A percentile compares a stretch with the other conserved stretches of the same genome.
Evolutionary conservation across 352 stramenopile species (phyloP).

Genomic region (Plasmopara viticola): DNA sequence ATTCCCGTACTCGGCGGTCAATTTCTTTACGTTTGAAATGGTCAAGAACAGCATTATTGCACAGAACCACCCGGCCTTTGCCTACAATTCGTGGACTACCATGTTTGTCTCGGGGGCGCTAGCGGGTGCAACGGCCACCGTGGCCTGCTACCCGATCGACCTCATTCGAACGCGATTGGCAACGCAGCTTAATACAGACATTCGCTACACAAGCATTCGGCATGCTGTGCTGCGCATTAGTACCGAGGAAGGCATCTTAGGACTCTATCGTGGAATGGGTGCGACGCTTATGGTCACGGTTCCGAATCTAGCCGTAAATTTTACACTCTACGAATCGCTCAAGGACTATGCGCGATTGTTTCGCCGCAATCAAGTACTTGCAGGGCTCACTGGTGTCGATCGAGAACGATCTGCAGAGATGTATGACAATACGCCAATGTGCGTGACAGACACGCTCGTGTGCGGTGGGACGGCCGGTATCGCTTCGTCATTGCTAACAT

Average conservation of each 20-base stretch:
- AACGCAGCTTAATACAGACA: constrained; percentile 89
- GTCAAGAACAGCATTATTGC: constrained; percentile 73
- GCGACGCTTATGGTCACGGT: constrained; percentile 93
- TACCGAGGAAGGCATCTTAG: constrained; percentile 77
- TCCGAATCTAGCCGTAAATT: constrained; percentile 95
- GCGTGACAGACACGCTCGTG: constrained; percentile 82
- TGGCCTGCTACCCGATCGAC: constrained; percentile 95
- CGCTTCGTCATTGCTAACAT: constrained; percentile 90
- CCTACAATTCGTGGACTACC: constrained; percentile 64
- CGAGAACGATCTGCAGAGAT: constrained; percentile 20
- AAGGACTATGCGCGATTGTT: constrained; percentile 87
- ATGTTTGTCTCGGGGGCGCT: constrained; percentile 72
- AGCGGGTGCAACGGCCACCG: constrained; percentile 63
- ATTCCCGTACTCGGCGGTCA: constrained; percentile 95
- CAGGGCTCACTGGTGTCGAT: constrained; percentile 24
- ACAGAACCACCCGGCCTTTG: constrained; percentile 57
- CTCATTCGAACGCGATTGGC: constrained; percentile 92
- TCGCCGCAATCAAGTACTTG: constrained; percentile 35
- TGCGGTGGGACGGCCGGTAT: constrained; percentile 89
- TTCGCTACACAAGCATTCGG: constrained; percentile 86
- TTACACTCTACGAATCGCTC: constrained; percentile 91
- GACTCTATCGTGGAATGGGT: constrained; percentile 91
- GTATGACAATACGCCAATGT: constrained; percentile 27
- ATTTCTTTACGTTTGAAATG: constrained; percentile 96
- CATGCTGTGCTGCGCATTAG: constrained; percentile 92